These are phyloP conservation scores for Cerrena zonata DNA, from an alignment of 1,284 basidiomycete species.

Conservation along the genomic window DNA sequence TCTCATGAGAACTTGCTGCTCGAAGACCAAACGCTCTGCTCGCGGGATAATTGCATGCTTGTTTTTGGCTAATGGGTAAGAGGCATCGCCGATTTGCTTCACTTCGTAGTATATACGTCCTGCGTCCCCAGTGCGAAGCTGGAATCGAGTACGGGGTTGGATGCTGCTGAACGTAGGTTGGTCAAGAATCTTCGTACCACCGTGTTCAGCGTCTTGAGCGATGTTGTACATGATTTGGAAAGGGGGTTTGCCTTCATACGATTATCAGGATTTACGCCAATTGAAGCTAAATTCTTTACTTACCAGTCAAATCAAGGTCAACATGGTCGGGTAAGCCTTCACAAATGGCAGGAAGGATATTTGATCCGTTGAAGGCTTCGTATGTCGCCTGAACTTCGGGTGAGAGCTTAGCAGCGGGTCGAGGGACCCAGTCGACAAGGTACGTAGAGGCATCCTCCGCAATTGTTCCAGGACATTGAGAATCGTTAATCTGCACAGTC, in stretches of 20 bases:
- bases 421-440: conserved; percentile 68
- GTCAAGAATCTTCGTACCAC: conserved; percentile 57
- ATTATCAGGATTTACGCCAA: conserved; percentile 6
- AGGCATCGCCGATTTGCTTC: conserved; percentile 78
- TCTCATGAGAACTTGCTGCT: conserved; percentile 75
- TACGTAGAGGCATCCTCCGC: conserved; percentile 57
- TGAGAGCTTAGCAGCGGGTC: conserved; percentile 63
- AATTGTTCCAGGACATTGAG: conserved; percentile 78
- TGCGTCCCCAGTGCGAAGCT: conserved; percentile 72
- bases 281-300: conserved; percentile 17
- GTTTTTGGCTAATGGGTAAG: conserved; percentile 73
- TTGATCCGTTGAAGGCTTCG: conserved; percentile 59
- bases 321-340: conserved; percentile 75
- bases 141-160: conserved; percentile 75
- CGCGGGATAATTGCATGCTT: conserved; percentile 57
- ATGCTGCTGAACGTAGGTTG: conserved; percentile 83
- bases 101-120: conserved; percentile 87
- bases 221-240: conserved; percentile 84
- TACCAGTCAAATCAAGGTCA: conserved; percentile 74
- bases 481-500: conserved; percentile 78
- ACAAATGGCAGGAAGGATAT: conserved; percentile 74
- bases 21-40: conserved; percentile 62
- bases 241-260: conserved; percentile 61
- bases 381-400: conserved; percentile 47
- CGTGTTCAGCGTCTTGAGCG: conserved; percentile 54